Evolutionary conservation across 768 basidiomycete genomes (phyloP), one percentile per base, ranked within the genome.

Genomic region (Tricholoma flavovirens): DNA sequence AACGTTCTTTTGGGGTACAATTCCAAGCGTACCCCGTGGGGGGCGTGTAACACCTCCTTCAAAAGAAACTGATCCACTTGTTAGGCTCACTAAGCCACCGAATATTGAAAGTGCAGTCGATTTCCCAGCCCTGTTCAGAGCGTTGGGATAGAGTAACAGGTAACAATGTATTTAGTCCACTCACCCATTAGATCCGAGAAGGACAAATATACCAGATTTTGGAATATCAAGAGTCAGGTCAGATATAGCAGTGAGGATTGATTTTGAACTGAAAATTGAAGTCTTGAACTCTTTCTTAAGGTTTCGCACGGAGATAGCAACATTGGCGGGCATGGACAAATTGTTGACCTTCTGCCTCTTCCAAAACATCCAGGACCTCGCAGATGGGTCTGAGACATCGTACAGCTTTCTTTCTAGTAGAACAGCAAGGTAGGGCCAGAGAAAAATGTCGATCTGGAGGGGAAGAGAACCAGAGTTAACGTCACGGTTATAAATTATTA

Each of bases 1-100:
- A 4, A 92, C 88, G 61, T 92, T 90, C 72, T 88, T 90, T 71
- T 91, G 89, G 0, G 88, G 87, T 0, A 89, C 88, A 56, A 92
- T 84, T 1, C 90, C 89, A 15, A 92, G 66, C 0, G 80, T 80
- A 6, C 88, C 87, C 0, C 82, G 82, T 4, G 84, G 74, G 6
- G 86, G 84, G 26, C 73, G 73, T 38, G 76, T 64, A 15, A 71
- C 66, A 0, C 83, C 82, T 33, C 82, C 82, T 61, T 80, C 81
- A 51, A 79, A 80, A 0, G 75, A 71, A 15, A 91, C 74, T 2
- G 75, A 72, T 30, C 90, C 90, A 22, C 75, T 70, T 4, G 81
- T 84, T 17, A 77, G 79, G 5, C 80, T 81, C 8, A 83, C 68
- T 10, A 92, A 73, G 2, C 84, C 81, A 3, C 78, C 87, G 10